A percentile compares a stretch with the other conserved stretches of the same genome.
Conservation (phyloP, 1,284 basidiomycete genomes). For the Marasmius sp. region DNA sequence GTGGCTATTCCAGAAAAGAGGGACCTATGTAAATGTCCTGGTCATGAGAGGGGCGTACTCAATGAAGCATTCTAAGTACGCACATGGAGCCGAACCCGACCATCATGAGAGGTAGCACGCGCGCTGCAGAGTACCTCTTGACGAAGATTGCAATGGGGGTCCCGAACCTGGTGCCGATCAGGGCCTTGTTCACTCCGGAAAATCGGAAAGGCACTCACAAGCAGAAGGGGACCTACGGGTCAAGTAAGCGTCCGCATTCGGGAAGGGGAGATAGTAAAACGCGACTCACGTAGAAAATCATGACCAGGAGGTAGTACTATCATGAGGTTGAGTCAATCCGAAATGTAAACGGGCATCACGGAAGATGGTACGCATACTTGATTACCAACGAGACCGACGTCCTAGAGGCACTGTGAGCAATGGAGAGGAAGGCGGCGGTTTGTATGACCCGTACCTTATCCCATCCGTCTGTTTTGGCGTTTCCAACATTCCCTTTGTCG, state of each 20-base stretch:
- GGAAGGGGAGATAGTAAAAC: slow-evolving; percentile 4
- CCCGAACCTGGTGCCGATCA: slow-evolving; percentile 33
- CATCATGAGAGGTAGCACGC: slow-evolving; percentile 49
- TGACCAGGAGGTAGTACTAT: slow-evolving; percentile 47
- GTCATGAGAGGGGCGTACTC: not conserved
- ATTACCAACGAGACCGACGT: slow-evolving; percentile 38
- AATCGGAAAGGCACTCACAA: slow-evolving; percentile 28
- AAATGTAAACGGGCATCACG: not conserved
- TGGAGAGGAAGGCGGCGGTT: not conserved
- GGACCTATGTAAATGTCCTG: slow-evolving; percentile 28
- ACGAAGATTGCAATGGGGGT: slow-evolving; percentile 49
- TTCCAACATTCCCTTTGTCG: slow-evolving; percentile 56
- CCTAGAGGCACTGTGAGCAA: slow-evolving; percentile 21
- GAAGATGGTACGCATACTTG: slow-evolving; percentile 27
- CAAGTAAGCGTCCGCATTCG: slow-evolving; percentile 5
- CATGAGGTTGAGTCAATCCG: not conserved
- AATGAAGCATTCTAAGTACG: not conserved
- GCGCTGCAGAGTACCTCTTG: slow-evolving; percentile 46
- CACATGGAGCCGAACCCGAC: slow-evolving; percentile 41
- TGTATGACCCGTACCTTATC: slow-evolving; percentile 31
- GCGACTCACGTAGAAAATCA: slow-evolving; percentile 42
- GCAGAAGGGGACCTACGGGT: slow-evolving; percentile 38
- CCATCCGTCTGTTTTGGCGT: slow-evolving; percentile 53
- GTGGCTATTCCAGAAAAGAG: slow-evolving; percentile 38
- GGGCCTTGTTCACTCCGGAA: not conserved